Base-by-base conservation (phyloP, 2,329 filamentous ascomycete genomes). In the Emmonsiellopsis sp. region DNA sequence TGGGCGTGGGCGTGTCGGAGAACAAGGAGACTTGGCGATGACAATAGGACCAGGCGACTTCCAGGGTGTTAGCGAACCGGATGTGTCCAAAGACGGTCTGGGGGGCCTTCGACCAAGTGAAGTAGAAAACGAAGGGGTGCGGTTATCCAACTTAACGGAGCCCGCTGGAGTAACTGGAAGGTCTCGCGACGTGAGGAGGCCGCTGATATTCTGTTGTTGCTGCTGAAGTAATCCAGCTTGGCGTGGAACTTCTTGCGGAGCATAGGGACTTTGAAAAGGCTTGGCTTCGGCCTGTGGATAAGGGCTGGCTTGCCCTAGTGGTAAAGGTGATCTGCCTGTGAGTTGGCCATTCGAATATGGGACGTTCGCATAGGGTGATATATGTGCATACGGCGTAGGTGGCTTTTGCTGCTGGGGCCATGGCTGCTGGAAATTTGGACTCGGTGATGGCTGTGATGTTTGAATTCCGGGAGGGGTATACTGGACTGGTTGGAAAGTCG, bases 61-160 rank as follows among this genome's bases (percentile, higher is more conserved):
- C 72, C 72, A 75, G 3, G 70, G 73, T 1, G 72, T 75, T 14
- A 65, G 64, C 27, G 71, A 71, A 9, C 65, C 65, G n/a, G 66
- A 63, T 1, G 70, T 73, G 33, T 68, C 63, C 34, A 74, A 65
- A 2, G 68, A 71, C 14, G 67, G 52, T 13, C 63, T 66, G 4
- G 60, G 59, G 11, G 63, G 66, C 14, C 64, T 64, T 49, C 61
- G 61, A 13, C 56, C 59, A 14, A 65, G 61, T 42, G 61, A 57
- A 5, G 51, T 34, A 10, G 51, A 53, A 42, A 42, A 49, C 5
- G 44, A 48, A 3, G 51, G 37, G 5, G 51, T 48, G 5, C 9
- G 8, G 5, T 6, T 14, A 33, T 46, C 39, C 21, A 42, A n/a
- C 17, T n/a, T 17, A 32, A 11, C 31, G 11, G 44, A 2, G 37